Conservation (phyloP, 2,329 filamentous ascomycete genomes). For the Cladophialophora yegresii region DNA sequence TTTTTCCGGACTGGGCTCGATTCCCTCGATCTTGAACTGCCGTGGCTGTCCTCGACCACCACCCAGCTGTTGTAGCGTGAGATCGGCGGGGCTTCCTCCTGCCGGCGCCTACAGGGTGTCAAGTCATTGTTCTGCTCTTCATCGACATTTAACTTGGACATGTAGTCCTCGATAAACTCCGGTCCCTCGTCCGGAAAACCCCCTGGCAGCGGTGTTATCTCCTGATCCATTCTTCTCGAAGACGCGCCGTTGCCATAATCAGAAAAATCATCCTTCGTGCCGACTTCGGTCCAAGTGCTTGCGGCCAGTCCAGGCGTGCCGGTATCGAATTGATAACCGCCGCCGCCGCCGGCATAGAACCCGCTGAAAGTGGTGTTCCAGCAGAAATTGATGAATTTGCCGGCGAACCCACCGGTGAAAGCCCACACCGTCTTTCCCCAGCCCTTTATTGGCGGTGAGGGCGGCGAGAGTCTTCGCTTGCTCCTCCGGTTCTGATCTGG, state of each 20-base stretch:
- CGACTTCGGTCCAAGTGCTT: constrained; percentile 39
- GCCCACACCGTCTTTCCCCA: constrained; percentile 49
- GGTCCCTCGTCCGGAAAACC: constrained; percentile 52
- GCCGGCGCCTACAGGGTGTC: constrained; percentile 4
- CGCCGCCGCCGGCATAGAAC: constrained; percentile 82
- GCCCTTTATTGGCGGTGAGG: constrained; percentile 32
- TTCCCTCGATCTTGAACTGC: constrained; percentile 21
- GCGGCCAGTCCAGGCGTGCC: constrained; percentile 34
- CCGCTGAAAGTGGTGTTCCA: constrained; percentile 71
- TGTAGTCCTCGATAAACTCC: constrained; percentile 50
- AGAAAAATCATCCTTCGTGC: constrained; percentile 39
- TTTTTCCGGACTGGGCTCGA: constrained; percentile 36
- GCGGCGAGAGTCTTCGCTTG: constrained; percentile 19
- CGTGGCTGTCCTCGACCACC: constrained; percentile 54
- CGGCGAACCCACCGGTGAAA: constrained; percentile 49
- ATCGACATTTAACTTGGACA: constrained; percentile 42
- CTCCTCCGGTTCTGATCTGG: constrained; percentile 4
- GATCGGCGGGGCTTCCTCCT: constrained; percentile 43
- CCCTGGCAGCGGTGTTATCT: constrained; percentile 55
- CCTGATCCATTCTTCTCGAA: constrained; percentile 16
- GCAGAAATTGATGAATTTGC: constrained; percentile 85
- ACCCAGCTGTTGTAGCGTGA: constrained; percentile 66
- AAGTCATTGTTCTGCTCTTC: constrained; percentile 43
- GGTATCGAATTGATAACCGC: constrained; percentile 63
- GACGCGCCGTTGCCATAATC: constrained; percentile 20